phyloP scores from a whole-genome alignment of 805 yeast genomes.

The Starmerella bombicola region DNA sequence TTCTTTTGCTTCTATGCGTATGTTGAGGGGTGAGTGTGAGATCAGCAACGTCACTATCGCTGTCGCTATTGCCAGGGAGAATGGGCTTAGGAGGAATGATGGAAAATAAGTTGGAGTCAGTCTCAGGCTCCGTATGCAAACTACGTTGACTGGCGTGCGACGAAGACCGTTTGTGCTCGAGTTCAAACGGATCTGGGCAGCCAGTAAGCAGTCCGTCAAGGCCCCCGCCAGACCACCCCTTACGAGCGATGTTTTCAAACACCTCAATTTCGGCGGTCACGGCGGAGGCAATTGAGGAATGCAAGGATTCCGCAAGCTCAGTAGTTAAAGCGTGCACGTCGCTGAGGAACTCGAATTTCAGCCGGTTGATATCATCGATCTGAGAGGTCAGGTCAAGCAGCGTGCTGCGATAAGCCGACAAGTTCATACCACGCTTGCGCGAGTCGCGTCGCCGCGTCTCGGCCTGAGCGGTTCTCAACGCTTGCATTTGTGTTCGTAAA shows the following conservation, averaged over 20 bases:
- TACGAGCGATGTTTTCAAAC: constrained; percentile 65
- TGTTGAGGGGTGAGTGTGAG: constrained; percentile 17
- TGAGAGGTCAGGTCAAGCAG: constrained; percentile 56
- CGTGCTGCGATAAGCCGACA: constrained; percentile 54
- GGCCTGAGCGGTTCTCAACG: constrained; percentile 43
- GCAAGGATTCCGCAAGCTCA: constrained; percentile 43
- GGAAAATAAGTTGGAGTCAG: constrained; percentile 15
- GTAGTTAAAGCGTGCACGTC: constrained; percentile 51
- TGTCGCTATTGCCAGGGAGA: constrained; percentile 20
- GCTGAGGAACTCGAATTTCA: constrained; percentile 64
- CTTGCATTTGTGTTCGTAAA: constrained; percentile 40
- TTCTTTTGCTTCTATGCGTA: too few species aligned
- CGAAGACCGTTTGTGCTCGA: not conserved
- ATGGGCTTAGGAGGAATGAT: constrained; percentile 25
- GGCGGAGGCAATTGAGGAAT: constrained; percentile 46
- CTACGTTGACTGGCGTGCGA: too few species aligned
- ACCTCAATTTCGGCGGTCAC: constrained; percentile 73
- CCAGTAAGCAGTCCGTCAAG: constrained; percentile 52
- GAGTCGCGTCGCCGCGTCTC: constrained; percentile 42
- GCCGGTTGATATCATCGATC: constrained; percentile 63
- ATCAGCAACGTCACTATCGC: constrained; percentile 14
- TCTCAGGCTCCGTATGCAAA: not conserved
- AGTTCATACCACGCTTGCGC: constrained; percentile 47
- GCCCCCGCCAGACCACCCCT: constrained; percentile 84
- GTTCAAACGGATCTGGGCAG: constrained; percentile 51